Evolutionary conservation across 2,329 filamentous ascomycete genomes (phyloP), one percentile per base, ranked within the genome.

Genomic region (Aureobasidium subglaciale): DNA sequence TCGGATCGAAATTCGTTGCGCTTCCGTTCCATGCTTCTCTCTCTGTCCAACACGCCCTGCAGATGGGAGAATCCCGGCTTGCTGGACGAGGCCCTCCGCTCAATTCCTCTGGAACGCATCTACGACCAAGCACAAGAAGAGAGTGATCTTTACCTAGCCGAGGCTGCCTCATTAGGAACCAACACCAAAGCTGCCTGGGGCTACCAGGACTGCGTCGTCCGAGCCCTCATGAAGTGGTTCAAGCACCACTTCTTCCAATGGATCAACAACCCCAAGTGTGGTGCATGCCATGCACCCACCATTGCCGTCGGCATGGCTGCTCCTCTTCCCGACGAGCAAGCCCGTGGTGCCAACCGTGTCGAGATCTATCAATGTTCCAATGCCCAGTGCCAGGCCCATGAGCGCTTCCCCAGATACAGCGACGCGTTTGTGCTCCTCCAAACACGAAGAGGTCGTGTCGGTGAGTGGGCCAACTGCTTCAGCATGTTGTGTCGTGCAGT

Each of bases 391-490:
- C 81, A 84, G 45, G 80, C 84, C 25, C 90, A 85, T 66, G 92
- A 96, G 70, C 84, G 92, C 60, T 99, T 96, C 63, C 91, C 93
- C 35, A 83, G 93, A 59, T 97, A 96, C 70, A 92, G 89, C 58
- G 92, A 99, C 68, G 92, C 96, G 24, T 97, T 95, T 85, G 86
- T 90, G 49, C 74, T 97, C 59, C 75, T 99, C 40, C 87, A 96
- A 70, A 95, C 90, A 25, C 80, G 88, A 63, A 82, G 87, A 63
- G 93, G 93, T 32, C 85, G 93, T 63, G 87, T 87, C 59, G 93
- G 93, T 59, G 93, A 99, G 75, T 97, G 93, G 90, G 90, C 90
- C 62, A 97, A 96, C 73, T 96, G 91, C 78, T 99, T 99, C 75
- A 92, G 87, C 74, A 97, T 97, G 93, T 80, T 99, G 52, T 97